Base-by-base conservation (phyloP, 441 rosid genomes). In the Mallotus japonicus region DNA sequence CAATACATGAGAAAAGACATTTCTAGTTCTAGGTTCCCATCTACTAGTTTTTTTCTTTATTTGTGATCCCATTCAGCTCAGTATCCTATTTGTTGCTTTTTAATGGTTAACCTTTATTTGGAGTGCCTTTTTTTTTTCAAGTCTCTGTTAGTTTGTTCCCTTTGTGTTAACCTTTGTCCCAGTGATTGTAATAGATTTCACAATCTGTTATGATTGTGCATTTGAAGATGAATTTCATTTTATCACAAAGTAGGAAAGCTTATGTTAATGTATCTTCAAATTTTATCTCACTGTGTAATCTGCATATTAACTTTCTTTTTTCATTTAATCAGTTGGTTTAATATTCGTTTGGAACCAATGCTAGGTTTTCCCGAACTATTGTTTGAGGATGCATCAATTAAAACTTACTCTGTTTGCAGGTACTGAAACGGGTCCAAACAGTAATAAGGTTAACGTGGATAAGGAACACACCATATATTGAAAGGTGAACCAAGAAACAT, bases 401-500 rank as follows among this genome's bases (percentile, higher is more conserved):
- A 8, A 16, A 68, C 55, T 59, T 73, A 28, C 65, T 69, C 54
- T 53, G 40, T 44, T 20, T 81, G 65, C 87, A 94, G 99, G 97
- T 89, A 86, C 97, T 92, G 61, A 83, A 90, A 76, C 83, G 81
- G 76, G 62, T 87, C 37, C 84, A 85, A 60, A 83, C 83, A 0
- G 58, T 92, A 55, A 71, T 89, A 73, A 88, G 78, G 78, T 65
- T 89, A 69, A 95, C 98, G 0, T 91, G 99, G 97, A 85, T 95
- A 75, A 85, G 98, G 82, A 90, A 89, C 87, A 78, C 95, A 5
- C 89, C 92, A 34, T 80, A 79, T 62, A 17, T 83, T 76, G 89
- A 75, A 76, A 87, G 97, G 99, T 90, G 70, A 78, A 63, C 69
- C 28, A 55, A 65, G 14, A 67, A 55, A 61, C 32, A 32, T 14